Base-by-base conservation (phyloP, 2,329 filamentous ascomycete species). In the Delphinella strobiligena region DNA sequence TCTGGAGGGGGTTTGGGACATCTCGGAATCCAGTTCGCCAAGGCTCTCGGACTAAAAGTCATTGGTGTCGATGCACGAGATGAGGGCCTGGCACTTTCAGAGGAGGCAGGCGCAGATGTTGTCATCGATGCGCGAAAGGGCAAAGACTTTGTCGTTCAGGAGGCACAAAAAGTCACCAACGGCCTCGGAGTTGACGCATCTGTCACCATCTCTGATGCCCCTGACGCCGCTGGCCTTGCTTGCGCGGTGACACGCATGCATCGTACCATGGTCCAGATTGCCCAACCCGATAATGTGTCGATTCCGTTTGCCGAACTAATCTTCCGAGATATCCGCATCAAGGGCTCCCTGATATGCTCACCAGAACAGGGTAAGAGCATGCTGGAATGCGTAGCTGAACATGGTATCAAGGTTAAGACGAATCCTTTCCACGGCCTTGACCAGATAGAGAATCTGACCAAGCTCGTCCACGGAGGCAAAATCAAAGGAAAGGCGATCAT, bases 231-330 rank as follows among this genome's bases (percentile, higher is more conserved):
- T 31, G 71, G 63, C 4, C 53, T 67, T 16, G 67, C 63, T 0
- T 73, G 69, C 38, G 72, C 72, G 0, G 58, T 75, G 1, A 79
- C 75, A 0, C 68, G 63, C 49, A 75, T 71, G 64, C 75, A 79
- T 49, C 74, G 72, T 2, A 65, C 60, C 0, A 60, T 77, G 50
- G 60, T 78, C 2, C 72, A 78, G 52, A 67, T 78, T 35, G 73
- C 72, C n/a, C 73, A 76, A 45, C 61, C 61, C 7, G 52, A 60
- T 24, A 49, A 54, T 9, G 51, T 65, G 11, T 43, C 41, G 17
- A 57, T 66, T 11, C 62, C 64, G 0, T 66, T 65, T 42, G 50
- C 50, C 1, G 69, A 75, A 48, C 48, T 75, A 5, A 59, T 75
- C 29, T 71, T 74, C 50, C 58, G 71, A 5, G 71, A 75, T 48